Conservation (phyloP, 345 rosid genomes). For the Eucalyptus viminalis region DNA sequence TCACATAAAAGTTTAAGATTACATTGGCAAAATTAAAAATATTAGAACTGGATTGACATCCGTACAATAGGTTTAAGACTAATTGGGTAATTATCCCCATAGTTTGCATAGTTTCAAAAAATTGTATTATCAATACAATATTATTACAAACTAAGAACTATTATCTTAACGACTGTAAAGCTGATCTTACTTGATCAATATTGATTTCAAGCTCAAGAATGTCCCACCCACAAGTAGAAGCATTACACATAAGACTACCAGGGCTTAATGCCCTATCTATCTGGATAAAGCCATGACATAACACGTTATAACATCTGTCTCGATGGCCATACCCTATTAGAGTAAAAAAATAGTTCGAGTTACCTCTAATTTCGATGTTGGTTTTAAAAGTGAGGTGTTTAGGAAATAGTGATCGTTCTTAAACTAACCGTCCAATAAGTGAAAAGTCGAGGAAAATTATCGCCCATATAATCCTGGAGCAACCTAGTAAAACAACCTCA, state of each 20-base stretch:
- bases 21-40: accelerated
- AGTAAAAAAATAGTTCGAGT: background rate
- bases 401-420: background rate
- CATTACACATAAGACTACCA: background rate
- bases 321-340: background rate
- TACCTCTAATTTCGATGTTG: background rate
- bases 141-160: background rate
- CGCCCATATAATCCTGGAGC: background rate
- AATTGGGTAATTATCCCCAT: background rate
- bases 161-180: background rate
- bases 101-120: background rate
- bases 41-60: accelerated
- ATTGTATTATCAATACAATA: background rate
- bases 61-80: accelerated
- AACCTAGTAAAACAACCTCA: background rate
- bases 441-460: background rate
- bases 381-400: background rate
- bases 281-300: background rate
- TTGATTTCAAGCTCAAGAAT: background rate
- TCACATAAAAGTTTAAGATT: background rate
- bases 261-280: background rate
- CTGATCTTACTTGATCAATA: background rate
- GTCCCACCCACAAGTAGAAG: background rate
- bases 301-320: background rate
- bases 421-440: background rate